Evolutionary conservation across 108 stramenopile species (phyloP), one percentile per base, ranked within the genome.

Genomic region (Nitzschia sp.): DNA sequence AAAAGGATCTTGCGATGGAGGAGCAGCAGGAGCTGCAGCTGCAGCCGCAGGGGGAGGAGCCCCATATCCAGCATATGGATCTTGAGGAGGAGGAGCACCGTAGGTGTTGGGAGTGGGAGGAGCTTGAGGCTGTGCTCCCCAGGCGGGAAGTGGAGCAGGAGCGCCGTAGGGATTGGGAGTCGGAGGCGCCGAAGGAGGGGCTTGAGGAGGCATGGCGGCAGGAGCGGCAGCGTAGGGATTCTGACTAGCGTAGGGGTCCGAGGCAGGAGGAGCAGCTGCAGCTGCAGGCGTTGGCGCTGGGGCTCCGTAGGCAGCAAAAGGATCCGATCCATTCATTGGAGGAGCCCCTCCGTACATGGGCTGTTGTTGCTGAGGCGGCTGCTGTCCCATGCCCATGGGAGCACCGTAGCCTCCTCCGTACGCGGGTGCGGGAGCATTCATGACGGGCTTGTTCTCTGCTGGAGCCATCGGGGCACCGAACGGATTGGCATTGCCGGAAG

Each of bases 11-110:
- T 41, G 38, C 41, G 58, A 34, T 14, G 53, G 56, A 25, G 21
- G 51, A 41, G 17, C 17, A 8, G 40, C 20, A 61, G 43, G 53
- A 10, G 64, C 17, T 25, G 63, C 11, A 54, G 29, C 38, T 52
- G 44, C 50, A 40, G 62, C 39, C 20, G n/a, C 29, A 58, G 41
- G 60, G 48, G 55, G 66, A 41, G 71, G 53, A 15, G 48, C 56
- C 29, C 53, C 65, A 67, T 71, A 70, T 29, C 58, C 75, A 53
- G 70, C 79, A 57, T 54, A 70, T 10, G 70, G 67, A 72, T 63
- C 54, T 12, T 2, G 20, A 6, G 68, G 51, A 50, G 64, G 72
- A 20, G 58, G 55, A 40, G 59, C 22, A 48, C 52, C 65, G 43
- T 46, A 66, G 10, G 79, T 70, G 59, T 74, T 75, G 10, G 43